Evolutionary conservation across 2,329 filamentous ascomycete species (phyloP).

Genomic region (Penicillium sp.): DNA sequence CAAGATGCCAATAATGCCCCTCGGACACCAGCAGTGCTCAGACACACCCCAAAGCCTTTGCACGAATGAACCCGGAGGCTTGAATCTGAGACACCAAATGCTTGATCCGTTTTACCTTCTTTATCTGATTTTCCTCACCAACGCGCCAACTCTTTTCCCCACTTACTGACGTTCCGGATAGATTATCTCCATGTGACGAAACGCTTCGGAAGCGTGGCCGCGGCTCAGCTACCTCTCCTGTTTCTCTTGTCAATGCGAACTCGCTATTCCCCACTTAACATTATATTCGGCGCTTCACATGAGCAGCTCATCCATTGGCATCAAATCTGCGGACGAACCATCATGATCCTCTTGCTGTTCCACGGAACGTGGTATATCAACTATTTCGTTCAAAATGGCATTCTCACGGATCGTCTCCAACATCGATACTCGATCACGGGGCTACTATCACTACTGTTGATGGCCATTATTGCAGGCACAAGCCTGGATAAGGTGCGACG

Average conservation of each 20-base stretch:
- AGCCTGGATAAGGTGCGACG: conserved; percentile 1
- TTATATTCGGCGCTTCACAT: conserved; percentile 52
- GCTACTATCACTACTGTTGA: not conserved
- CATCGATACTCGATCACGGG: conserved; percentile 10
- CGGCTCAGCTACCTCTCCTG: conserved; percentile 57
- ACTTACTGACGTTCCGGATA: not conserved
- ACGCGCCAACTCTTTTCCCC: not conserved
- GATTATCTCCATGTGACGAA: conserved; percentile 61
- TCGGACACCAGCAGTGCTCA: not conserved
- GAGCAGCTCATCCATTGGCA: conserved; percentile 54
- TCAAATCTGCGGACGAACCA: conserved; percentile 53
- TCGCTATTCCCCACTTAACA: conserved; percentile 54
- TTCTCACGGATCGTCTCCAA: conserved; percentile 51
- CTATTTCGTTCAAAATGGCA: conserved; percentile 50
- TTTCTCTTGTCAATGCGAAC: conserved; percentile 49
- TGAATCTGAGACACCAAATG: not conserved
- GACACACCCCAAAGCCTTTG: not conserved
- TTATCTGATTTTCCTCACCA: not conserved
- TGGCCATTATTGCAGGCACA: not conserved
- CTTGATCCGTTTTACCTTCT: not conserved
- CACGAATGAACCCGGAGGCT: not conserved
- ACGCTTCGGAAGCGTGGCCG: conserved; percentile 55
- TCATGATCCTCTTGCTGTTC: conserved; percentile 47
- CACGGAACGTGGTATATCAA: conserved; percentile 55
- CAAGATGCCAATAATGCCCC: not conserved